phyloP scores from a whole-genome alignment of 225 moss, liverwort and hornwort species.

The Takakia lepidozioides region DNA sequence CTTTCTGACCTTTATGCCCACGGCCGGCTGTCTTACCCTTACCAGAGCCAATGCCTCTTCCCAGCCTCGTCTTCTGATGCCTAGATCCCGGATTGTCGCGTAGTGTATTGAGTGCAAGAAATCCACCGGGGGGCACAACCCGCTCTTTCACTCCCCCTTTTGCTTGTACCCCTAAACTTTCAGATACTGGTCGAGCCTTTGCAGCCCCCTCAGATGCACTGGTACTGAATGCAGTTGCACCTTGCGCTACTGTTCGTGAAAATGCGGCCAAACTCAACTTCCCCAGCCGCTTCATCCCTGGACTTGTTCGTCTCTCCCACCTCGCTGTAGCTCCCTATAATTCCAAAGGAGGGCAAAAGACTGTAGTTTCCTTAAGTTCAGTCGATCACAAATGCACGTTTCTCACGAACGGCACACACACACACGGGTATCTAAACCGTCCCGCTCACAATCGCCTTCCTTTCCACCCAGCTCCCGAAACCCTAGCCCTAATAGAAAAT shows the following conservation, averaged over 20 bases:
- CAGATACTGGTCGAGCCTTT: slow-evolving; percentile 6
- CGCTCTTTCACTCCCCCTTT: slow-evolving; percentile 40
- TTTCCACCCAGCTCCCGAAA: no score
- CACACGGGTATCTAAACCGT: no score
- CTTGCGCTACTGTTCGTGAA: slow-evolving; percentile 15
- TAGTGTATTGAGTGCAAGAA: slow-evolving; percentile 76
- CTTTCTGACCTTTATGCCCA: slow-evolving; percentile 98
- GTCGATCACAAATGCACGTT: no score
- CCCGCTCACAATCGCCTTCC: no score
- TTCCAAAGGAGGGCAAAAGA: no score
- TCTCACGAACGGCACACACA: no score
- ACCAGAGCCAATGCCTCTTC: slow-evolving; percentile 92
- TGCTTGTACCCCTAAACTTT: slow-evolving; percentile 27
- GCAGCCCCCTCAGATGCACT: slow-evolving; percentile 11
- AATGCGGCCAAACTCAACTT: slow-evolving; percentile 16
- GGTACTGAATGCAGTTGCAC: slow-evolving; percentile 12
- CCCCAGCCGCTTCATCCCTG: slow-evolving; percentile 34
- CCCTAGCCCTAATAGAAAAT: no score
- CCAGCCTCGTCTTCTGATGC: slow-evolving; percentile 78
- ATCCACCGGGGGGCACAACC: slow-evolving; percentile 39
- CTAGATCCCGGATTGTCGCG: slow-evolving; percentile 89
- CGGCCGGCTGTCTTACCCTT: slow-evolving; percentile 97
- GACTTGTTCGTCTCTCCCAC: not conserved
- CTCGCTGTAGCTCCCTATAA: no score
- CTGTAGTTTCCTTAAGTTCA: no score